phyloP scores from a whole-genome alignment of 2,329 filamentous ascomycete genomes.

The Paecilomyces variotii region DNA sequence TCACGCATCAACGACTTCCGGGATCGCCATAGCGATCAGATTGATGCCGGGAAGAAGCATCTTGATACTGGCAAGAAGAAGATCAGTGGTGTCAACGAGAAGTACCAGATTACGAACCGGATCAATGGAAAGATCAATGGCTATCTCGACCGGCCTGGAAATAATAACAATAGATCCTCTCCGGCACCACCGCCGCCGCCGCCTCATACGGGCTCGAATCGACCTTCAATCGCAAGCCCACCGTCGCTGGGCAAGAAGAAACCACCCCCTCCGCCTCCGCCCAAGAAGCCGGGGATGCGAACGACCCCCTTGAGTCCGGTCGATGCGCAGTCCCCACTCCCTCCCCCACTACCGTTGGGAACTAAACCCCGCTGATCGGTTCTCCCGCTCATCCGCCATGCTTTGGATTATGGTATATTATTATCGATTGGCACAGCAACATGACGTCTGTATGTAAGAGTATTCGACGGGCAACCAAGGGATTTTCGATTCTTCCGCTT shows the following conservation, averaged over 20 bases:
- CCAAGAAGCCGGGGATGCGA: conserved; percentile 47
- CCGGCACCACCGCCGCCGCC: conserved; percentile 10
- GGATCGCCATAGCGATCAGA: conserved; percentile 61
- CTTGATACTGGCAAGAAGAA: conserved; percentile 51
- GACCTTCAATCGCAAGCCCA: conserved; percentile 18
- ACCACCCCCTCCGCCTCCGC: conserved; percentile 52
- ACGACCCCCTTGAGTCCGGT: conserved; percentile 18
- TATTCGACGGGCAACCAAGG: background rate
- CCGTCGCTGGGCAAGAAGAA: conserved; percentile 34
- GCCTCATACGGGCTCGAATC: conserved; percentile 14
- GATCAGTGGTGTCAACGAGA: conserved; percentile 53
- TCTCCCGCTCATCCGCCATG: background rate
- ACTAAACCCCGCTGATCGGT: conserved; percentile 47
- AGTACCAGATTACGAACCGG: conserved; percentile 49
- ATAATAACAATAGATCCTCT: conserved; percentile 2
- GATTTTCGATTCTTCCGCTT: background rate
- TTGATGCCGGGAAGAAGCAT: conserved; percentile 48
- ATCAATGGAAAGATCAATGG: conserved; percentile 40
- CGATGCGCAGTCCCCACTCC: conserved; percentile 24
- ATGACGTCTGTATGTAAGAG: background rate
- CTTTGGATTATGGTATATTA: background rate
- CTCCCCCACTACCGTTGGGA: conserved; percentile 50
- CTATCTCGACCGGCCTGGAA: no score
- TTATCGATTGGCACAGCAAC: background rate
- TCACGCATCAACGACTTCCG: conserved; percentile 61